Conservation (phyloP, 73 alveolate species). For the Stentor roeselii region DNA sequence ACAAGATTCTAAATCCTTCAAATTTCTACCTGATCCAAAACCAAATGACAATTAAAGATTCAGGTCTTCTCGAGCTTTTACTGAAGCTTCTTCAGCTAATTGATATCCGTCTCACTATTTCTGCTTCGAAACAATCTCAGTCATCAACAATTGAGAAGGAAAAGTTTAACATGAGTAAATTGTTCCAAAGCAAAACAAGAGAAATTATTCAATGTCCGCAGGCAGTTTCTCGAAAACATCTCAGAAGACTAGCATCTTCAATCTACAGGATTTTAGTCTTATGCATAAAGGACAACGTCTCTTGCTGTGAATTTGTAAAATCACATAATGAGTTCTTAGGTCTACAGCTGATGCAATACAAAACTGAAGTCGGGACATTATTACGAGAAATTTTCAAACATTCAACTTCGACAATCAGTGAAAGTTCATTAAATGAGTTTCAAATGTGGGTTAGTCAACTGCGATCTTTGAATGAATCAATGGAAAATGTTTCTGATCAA, state of each 20-base stretch:
- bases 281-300: conserved; percentile 16
- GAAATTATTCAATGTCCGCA: background rate
- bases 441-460: background rate
- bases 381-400: background rate
- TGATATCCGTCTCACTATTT: background rate
- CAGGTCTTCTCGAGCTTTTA: background rate
- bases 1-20: background rate
- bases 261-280: background rate
- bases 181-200: background rate
- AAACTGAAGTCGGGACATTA: background rate
- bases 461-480: conserved; percentile 2
- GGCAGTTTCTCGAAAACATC: background rate
- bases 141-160: background rate
- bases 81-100: background rate
- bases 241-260: background rate
- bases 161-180: background rate
- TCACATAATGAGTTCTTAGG: background rate
- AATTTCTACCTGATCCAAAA: background rate
- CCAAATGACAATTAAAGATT: conserved; percentile 1
- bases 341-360: background rate
- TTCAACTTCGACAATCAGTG: background rate
- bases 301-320: background rate
- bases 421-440: background rate
- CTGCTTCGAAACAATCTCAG: background rate
- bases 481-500: background rate